Evolutionary conservation across 2,329 filamentous ascomycete genomes (phyloP).

Genomic region (Pseudogymnoascus verrucosus): DNA sequence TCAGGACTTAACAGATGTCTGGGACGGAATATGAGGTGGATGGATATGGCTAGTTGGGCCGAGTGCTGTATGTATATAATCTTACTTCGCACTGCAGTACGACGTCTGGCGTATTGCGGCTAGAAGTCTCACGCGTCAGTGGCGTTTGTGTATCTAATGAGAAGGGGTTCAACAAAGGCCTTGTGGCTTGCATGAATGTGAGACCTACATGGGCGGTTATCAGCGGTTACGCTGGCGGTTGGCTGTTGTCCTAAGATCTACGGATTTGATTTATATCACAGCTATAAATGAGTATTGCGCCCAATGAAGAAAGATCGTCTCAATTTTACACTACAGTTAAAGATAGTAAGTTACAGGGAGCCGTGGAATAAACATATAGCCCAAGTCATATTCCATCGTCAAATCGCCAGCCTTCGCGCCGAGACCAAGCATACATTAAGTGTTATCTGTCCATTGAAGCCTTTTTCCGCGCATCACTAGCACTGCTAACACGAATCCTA

Average conservation of each 20-base stretch:
- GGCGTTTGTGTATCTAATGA: not conserved
- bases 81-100: not conserved
- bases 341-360: not conserved
- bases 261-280: not conserved
- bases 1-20: not conserved
- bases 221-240: not conserved
- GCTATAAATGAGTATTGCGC: not conserved
- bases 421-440: not conserved
- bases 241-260: not conserved
- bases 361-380: not conserved
- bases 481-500: not conserved
- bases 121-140: not conserved
- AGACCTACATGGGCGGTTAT: not conserved
- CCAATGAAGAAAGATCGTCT: not conserved
- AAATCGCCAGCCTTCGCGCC: not conserved
- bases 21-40: not conserved
- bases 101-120: not conserved
- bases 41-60: not conserved
- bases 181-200: conserved; percentile 2
- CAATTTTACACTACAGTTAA: not conserved
- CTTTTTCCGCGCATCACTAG: not conserved
- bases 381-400: not conserved
- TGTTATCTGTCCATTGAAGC: not conserved
- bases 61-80: not conserved
- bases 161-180: not conserved